Base-by-base conservation (phyloP, 768 basidiomycete species). In the Thelephora aurantiotincta region DNA sequence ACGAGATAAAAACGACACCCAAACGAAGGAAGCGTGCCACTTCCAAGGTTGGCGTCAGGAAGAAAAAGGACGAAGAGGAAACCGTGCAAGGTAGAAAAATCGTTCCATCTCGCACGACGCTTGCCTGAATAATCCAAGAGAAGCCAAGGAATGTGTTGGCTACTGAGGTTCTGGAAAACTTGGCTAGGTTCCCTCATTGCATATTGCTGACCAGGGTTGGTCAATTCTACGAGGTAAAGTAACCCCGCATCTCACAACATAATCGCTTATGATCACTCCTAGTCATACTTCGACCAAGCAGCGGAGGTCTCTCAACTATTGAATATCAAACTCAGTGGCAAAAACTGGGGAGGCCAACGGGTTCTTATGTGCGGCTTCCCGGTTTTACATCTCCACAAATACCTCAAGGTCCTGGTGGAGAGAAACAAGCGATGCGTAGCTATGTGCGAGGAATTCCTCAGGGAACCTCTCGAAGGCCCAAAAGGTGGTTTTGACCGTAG, bases 251-350 rank as follows among this genome's bases (percentile, higher is more conserved):
- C 14, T 26, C 49, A 4, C 7, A 12, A 6, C 26, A 2, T 35
- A 14, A 30, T 6, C 12, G n/a, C 20, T 11, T 44, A 35, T 26
- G 33, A 33, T 22, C 9, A 23, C 14, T 33, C 12, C 12, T 48
- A 97, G 92, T 93, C 93, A 0, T 96, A 96, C 61, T 97, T 94
- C 55, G 82, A 87, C 35, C 93, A 93, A 71, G 91, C 92, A 6
- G 64, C 68, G 12, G 79, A 85, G 50, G 78, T 97, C 5, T 71
- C 90, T 3, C 70, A 68, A 26, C 65, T 92, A 13, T 72, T 96
- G 11, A 78, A 77, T 54, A 91, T 94, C 64, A 93, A 90, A 55
- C 68, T 92, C 19, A 82, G 89, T 2, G 75, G 77, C 50, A 75
- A 81, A 50, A 74, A 75, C 56, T 88, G 84, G 86, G 75, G 75